Conservation (phyloP, 345 rosid species). For the Rubroshorea leprosula region DNA sequence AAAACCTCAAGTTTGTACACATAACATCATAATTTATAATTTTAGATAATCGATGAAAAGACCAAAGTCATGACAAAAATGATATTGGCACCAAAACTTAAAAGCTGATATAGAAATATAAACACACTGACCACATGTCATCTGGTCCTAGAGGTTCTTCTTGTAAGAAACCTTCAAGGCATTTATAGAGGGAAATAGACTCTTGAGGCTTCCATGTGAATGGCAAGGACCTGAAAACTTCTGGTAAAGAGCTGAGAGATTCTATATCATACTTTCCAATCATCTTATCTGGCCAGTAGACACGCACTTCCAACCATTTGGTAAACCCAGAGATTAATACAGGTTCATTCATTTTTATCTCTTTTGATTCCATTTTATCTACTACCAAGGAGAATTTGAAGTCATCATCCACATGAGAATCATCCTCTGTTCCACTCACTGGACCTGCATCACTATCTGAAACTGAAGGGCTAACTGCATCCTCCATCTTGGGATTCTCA, state of each 20-base stretch:
- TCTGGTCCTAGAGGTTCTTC: conserved; percentile 77
- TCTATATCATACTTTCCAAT: conserved; percentile 35
- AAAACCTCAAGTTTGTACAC: not conserved
- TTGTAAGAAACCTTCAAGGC: conserved; percentile 70
- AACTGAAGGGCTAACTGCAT: conserved; percentile 24
- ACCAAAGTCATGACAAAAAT: not conserved
- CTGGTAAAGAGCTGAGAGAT: conserved; percentile 41
- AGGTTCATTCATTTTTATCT: conserved; percentile 31
- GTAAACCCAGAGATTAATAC: conserved; percentile 13
- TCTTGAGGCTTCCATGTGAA: conserved; percentile 44
- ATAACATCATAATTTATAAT: not conserved
- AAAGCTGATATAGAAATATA: not conserved
- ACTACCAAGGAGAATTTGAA: conserved; percentile 30
- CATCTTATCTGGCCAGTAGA: conserved; percentile 44
- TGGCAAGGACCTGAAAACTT: conserved; percentile 43
- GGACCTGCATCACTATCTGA: conserved; percentile 20
- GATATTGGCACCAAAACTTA: conserved; percentile 13
- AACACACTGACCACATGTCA: conserved; percentile 62
- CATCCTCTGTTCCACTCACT: conserved; percentile 32
- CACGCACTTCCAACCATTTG: conserved; percentile 28
- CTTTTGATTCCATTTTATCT: conserved; percentile 1
- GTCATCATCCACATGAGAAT: conserved; percentile 15
- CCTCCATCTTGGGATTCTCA: conserved; percentile 37
- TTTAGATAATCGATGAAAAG: not conserved
- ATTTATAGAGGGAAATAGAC: conserved; percentile 48